Evolutionary conservation across 164 flowering plant species (phyloP), one percentile per base, ranked within the genome.

Genomic region (Vitis riparia): DNA sequence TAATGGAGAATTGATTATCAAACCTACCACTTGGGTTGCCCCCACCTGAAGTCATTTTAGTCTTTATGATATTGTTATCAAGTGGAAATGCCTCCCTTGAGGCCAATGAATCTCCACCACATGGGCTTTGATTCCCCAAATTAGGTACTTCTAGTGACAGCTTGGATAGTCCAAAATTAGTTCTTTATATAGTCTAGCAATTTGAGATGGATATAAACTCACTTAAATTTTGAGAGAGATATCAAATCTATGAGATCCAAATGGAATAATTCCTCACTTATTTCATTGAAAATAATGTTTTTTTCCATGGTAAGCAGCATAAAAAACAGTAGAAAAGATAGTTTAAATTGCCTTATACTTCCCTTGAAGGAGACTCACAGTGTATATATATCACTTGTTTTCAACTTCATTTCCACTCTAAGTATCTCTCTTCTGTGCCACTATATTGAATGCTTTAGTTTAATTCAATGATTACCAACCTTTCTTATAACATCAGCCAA

Each of bases 51-150:
- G 16, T 56, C 59, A 16, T 56, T 56, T 14, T 56, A 17, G 59
- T 56, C 27, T 16, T 61, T 61, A 30, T 37, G 64, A 61, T 37
- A 11, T 61, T 61, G 62, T 61, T 32, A 61, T 48, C 10, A 8
- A 61, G 37, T 8, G 15, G 10, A 32, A 13, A n/a, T 37, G 37
- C 8, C 5, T 60, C 11, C 50, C 64, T 32, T 32, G 15, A 10
- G 7, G 3, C 11, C 29, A 59, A 37, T 5, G 9, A 59, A 61
- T 8, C 48, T 8, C 9, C 50, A 30, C 64, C 67, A 64, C 51
- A 19, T 51, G 67, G 37, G 23, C 44, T 23, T 50, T 64, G 57
- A 23, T 64, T 1, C 30, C 49, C 29, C 56, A 50, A 50, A 23
- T 49, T 23, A 64, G 67, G 1, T 50, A 19, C 37, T 11, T 11